Percentiles rank a stretch among this genome's conserved stretches.
phyloP scores from a whole-genome alignment of 306 rosid genomes.

The Myrica gale region DNA sequence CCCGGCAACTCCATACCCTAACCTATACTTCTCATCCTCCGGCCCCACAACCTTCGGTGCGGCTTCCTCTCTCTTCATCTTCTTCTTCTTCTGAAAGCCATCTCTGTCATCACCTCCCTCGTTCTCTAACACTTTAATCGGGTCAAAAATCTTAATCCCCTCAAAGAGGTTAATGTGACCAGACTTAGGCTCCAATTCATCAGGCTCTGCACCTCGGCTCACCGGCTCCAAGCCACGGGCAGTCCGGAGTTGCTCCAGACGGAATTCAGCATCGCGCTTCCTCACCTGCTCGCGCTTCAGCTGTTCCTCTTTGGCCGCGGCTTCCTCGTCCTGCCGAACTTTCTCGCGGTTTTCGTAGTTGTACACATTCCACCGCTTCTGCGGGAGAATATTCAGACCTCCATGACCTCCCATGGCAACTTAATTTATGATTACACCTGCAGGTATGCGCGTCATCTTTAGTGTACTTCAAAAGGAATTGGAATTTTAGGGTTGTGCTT shows the following conservation, averaged over 20 bases:
- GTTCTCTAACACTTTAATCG: conserved; percentile 41
- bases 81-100: conserved; percentile 54
- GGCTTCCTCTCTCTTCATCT: conserved; percentile 60
- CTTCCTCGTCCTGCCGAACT: conserved; percentile 79
- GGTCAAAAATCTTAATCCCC: conserved; percentile 81
- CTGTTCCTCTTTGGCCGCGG: conserved; percentile 91
- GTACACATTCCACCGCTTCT: conserved; percentile 95
- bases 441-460: neutral
- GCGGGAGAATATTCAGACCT: conserved; percentile 89
- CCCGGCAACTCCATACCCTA: conserved; percentile 87
- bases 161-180: conserved; percentile 81
- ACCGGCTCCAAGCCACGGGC: conserved; percentile 64
- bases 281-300: conserved; percentile 70
- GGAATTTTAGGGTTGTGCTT: neutral
- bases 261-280: conserved; percentile 71
- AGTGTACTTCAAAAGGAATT: neutral
- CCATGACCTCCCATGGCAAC: conserved; percentile 87
- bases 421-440: conserved; percentile 24
- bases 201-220: conserved; percentile 24
- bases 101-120: conserved; percentile 35
- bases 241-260: conserved; percentile 65
- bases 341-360: conserved; percentile 84
- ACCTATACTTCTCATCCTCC: conserved; percentile 83
- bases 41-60: conserved; percentile 45
- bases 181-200: conserved; percentile 20